A percentile compares a stretch with the other conserved stretches of the same genome.
Conservation (phyloP, 2,329 filamentous ascomycete species). For the Penicillium digitatum region DNA sequence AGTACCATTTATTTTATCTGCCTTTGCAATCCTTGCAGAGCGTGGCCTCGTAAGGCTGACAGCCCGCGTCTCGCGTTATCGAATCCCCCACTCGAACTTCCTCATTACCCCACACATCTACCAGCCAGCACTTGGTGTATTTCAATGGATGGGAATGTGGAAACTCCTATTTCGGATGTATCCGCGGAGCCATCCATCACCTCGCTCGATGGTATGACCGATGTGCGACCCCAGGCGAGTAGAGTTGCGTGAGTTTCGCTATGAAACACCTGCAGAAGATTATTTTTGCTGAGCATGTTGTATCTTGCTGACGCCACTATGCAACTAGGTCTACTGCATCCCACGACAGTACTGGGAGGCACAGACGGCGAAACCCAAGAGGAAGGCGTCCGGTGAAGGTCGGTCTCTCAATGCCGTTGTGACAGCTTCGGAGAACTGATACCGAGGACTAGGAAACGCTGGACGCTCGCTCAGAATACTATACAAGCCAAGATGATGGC, state of each 20-base stretch:
- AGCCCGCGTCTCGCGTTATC: slow-evolving; percentile 19
- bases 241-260: slow-evolving; percentile 14
- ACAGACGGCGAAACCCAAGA: slow-evolving; percentile 60
- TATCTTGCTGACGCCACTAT: not conserved
- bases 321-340: slow-evolving; percentile 35
- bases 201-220: slow-evolving; percentile 6
- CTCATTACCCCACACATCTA: slow-evolving; percentile 22
- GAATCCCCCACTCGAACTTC: slow-evolving; percentile 14
- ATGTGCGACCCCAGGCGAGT: slow-evolving; percentile 5
- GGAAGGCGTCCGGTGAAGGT: slow-evolving; percentile 61
- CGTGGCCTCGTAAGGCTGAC: slow-evolving; percentile 22
- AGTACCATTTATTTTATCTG: not conserved
- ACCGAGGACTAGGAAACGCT: slow-evolving; percentile 68
- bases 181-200: slow-evolving; percentile 12
- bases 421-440: slow-evolving; percentile 11
- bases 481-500: slow-evolving; percentile 78
- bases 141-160: slow-evolving; percentile 16
- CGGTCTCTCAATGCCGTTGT: slow-evolving; percentile 9
- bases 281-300: not conserved
- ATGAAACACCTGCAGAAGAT: not conserved
- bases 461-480: slow-evolving; percentile 82
- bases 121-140: not conserved
- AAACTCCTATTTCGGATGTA: slow-evolving; percentile 10
- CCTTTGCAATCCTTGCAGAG: not conserved
- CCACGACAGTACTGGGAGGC: slow-evolving; percentile 61